Evolutionary conservation across 2,329 filamentous ascomycete genomes (phyloP), one percentile per base, ranked within the genome.

Genomic region (Botrytis hyacinthi): DNA sequence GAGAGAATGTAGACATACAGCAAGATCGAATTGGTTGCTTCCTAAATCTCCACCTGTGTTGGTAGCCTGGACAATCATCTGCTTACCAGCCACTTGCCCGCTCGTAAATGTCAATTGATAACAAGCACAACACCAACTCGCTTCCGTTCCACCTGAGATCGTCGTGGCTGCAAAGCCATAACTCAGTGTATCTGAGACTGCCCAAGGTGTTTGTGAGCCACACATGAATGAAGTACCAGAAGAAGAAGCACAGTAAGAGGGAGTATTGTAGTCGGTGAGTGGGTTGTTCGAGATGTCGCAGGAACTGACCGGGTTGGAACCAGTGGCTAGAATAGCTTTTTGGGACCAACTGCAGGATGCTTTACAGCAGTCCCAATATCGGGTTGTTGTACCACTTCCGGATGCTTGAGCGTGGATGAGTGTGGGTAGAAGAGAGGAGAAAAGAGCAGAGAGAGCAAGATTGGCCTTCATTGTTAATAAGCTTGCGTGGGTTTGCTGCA

Each of bases 351-450:
- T 85, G 80, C 90, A 92, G 37, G 88, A 90, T 35, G 90, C 87
- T 84, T 93, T 93, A 83, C 91, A 93, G 84, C 91, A 93, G 80
- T 92, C 91, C 87, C 87, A 87, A 80, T 87, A 88, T 71, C 86
- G 80, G 32, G 82, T 84, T 61, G 83, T 82, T 35, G 71, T 76
- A 16, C 78, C 78, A 1, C 68, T 73, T 57, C 79, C 78, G 0
- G 76, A 78, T 20, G 75, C 72, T 69, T 78, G 77, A 6, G 75
- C 74, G n/a, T 73, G 60, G 42, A 70, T 71, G 32, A 40, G 60
- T 74, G 73, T 57, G 76, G 69, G 73, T 77, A 77, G 74, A 77
- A 78, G 29, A 78, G 76, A 44, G 76, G 77, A 44, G 76, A 61
- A 44, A 1, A 70, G 54, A 29, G 44, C 16, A 9, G 46, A 57